These are phyloP conservation scores for Zygoascus tannicola DNA, from an alignment of 805 yeast genomes.

Conservation along the genomic window DNA sequence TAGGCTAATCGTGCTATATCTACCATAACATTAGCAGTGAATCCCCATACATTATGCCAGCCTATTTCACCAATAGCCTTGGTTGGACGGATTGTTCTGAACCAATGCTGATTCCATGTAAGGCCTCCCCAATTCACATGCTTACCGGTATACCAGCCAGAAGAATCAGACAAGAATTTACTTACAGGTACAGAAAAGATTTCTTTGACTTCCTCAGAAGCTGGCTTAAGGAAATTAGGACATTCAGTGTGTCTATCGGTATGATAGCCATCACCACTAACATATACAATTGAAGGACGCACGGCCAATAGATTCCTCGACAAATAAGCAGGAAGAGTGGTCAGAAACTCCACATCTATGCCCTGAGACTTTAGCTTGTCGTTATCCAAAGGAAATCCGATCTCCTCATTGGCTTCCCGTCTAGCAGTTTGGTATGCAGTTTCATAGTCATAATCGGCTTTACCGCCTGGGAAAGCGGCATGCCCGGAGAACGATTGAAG, in stretches of 20 bases:
- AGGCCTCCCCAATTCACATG: constrained; percentile 29
- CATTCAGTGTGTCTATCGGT: constrained; percentile 11
- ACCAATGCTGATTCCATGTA: constrained; percentile 27
- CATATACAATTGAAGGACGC: constrained; percentile 48
- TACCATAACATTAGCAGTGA: constrained; percentile 33
- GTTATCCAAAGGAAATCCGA: constrained; percentile 42
- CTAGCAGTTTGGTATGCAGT: constrained; percentile 72
- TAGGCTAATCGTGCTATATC: constrained; percentile 31
- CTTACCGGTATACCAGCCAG: constrained; percentile 18
- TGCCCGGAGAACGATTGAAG: constrained; percentile 79
- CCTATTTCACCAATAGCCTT: constrained; percentile 25
- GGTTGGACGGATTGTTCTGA: constrained; percentile 19
- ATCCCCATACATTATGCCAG: constrained; percentile 32
- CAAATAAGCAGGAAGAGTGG: constrained; percentile 65
- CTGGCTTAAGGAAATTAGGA: constrained; percentile 9
- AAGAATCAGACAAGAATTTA: constrained; percentile 17
- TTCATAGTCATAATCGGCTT: constrained; percentile 53
- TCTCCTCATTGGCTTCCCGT: constrained; percentile 81
- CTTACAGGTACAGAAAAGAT: constrained; percentile 23
- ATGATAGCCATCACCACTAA: constrained; percentile 4
- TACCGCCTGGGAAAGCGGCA: constrained; percentile 90
- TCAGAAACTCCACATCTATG: constrained; percentile 49
- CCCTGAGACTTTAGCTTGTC: constrained; percentile 33
- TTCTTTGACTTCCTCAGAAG: constrained; percentile 26
- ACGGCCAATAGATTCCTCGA: constrained; percentile 79